A percentile compares a stretch with the other conserved stretches of the same genome.
phyloP scores from a whole-genome alignment of 176 grass and related monocot genomes.

The Carex pumila region DNA sequence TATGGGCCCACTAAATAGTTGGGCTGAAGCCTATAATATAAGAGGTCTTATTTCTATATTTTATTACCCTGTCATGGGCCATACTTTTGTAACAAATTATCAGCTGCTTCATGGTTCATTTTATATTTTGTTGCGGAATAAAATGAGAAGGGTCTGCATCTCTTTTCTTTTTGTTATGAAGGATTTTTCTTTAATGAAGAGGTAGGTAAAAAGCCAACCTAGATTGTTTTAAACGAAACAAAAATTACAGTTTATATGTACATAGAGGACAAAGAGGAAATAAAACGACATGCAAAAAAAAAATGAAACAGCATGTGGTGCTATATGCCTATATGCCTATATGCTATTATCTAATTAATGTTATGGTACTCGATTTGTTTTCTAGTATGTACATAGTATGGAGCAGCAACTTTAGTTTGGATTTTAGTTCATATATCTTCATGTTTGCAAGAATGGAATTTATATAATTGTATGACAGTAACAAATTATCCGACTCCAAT shows the following conservation, averaged over 20 bases:
- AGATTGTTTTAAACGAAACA: neutral
- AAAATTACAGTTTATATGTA: neutral
- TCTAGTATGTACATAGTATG: neutral
- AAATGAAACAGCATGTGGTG: neutral
- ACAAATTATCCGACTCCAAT: neutral
- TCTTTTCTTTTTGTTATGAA: neutral
- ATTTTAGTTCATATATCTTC: neutral
- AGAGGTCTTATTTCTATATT: neutral
- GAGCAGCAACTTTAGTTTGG: neutral
- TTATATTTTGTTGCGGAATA: neutral
- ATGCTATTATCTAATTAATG: neutral
- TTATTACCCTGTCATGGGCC: neutral
- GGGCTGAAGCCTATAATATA: neutral
- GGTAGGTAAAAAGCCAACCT: neutral
- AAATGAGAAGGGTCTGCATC: neutral
- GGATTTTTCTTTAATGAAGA: neutral
- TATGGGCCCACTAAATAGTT: neutral
- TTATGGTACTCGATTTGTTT: neutral
- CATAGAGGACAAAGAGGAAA: neutral
- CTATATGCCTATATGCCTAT: neutral
- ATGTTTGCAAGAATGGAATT: neutral
- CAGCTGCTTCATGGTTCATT: neutral
- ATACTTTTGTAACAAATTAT: neutral
- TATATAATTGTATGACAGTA: neutral
- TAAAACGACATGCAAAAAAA: too few species aligned